Base-by-base conservation (phyloP, 2,329 filamentous ascomycete genomes). In the Drechslerella coelobrocha region DNA sequence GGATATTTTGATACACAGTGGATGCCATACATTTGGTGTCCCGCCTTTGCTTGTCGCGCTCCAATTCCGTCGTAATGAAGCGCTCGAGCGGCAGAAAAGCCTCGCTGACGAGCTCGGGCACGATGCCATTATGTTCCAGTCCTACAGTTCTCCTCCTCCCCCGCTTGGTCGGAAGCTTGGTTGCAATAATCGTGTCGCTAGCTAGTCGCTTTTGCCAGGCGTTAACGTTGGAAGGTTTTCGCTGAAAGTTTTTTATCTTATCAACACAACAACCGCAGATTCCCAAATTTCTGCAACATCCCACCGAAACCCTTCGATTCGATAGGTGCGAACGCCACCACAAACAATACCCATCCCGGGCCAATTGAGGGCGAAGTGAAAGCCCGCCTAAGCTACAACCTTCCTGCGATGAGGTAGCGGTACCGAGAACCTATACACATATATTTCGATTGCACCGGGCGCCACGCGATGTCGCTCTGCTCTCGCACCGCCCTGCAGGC, bases 51-150 rank as follows among this genome's bases (percentile, higher is more conserved):
- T 59, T 12, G 37, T 27, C 51, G 27, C 54, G 7, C 19, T 59
- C 66, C 66, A 71, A 9, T 19, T 51, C 53, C 48, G 53, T 19
- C 53, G 66, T 50, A 62, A 54, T 31, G 66, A 63, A 27, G 59
- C 59, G 53, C 66, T 53, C 10, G 66, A 63, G 39, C 66, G 43
- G 48, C 54, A 54, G 41, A 71, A 60, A 17, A 71, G 39, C 53
- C 66, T 71, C 34, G 48, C 59, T 45, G 66, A 71, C 59, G 66
- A 71, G 41, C 59, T 60, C 47, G 66, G 60, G 43, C 57, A 56
- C 26, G 63, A 61, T 29, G 66, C 66, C 66, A 71, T 71, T 24
- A n/a, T n/a, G 19, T 47, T 47, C 37, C 29, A 41, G 14, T 24
- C 31, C 34, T 24, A 53, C 21, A 29, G 9, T 29, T 24, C 43